A percentile compares a stretch with the other conserved stretches of the same genome.
Conservation (phyloP, 108 stramenopile species). For the Aurantiochytrium sp. region DNA sequence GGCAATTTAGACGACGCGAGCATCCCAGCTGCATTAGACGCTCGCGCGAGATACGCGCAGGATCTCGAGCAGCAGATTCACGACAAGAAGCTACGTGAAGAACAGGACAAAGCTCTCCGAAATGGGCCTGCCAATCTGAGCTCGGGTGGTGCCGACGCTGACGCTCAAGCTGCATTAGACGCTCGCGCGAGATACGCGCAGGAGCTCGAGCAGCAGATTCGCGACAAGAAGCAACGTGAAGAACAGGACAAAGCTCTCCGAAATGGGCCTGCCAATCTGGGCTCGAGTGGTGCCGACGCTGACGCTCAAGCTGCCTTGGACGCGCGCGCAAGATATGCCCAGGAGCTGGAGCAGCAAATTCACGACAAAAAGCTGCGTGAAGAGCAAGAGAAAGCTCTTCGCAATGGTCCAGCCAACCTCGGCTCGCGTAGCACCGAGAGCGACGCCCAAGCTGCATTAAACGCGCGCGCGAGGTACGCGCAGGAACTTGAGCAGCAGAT, state of each 20-base stretch:
- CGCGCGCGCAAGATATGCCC: neutral
- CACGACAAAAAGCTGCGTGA: conserved; percentile 1
- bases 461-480: neutral
- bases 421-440: too few species aligned
- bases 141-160: neutral
- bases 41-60: neutral
- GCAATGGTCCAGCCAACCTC: too few species aligned
- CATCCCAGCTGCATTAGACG: neutral
- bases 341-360: neutral
- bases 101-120: too few species aligned
- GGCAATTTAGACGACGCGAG: too few species aligned
- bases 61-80: neutral
- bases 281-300: too few species aligned
- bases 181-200: neutral
- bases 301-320: neutral
- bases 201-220: neutral
- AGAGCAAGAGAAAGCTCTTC: neutral
- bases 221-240: neutral
- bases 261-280: neutral
- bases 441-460: neutral
- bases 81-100: neutral
- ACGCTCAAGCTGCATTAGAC: neutral
- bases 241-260: neutral
- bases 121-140: neutral
- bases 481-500: conserved; percentile 13